A percentile compares a stretch with the other conserved stretches of the same genome.
These are phyloP conservation scores for Rhizopogon rudus DNA, from an alignment of 768 basidiomycete species.

Conservation along the genomic window DNA sequence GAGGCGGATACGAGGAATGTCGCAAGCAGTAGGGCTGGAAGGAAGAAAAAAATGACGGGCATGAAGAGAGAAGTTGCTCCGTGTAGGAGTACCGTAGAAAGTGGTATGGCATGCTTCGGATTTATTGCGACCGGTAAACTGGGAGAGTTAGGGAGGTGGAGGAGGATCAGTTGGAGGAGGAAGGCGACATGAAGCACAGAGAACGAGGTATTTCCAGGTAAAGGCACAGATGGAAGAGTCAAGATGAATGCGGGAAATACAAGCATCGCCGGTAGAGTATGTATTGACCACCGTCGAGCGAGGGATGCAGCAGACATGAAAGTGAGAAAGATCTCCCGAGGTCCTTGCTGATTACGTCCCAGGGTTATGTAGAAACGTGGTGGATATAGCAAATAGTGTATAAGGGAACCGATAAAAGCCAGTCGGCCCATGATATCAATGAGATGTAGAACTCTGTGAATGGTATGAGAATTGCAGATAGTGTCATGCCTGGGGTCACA, in stretches of 20 bases:
- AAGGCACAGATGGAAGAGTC: constrained; percentile 37
- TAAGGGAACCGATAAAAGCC: constrained; percentile 37
- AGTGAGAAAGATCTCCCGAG: constrained; percentile 34
- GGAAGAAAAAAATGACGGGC: constrained; percentile 41
- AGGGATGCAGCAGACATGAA: constrained; percentile 35
- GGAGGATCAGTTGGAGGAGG: constrained; percentile 31
- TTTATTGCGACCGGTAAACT: constrained; percentile 40
- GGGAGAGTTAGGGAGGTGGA: constrained; percentile 42
- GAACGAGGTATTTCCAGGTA: constrained; percentile 37
- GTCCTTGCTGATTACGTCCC: constrained; percentile 15
- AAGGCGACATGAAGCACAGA: constrained; percentile 35
- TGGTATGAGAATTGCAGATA: neutral
- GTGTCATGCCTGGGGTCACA: constrained; percentile 4
- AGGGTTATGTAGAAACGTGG: constrained; percentile 25
- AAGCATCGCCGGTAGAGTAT: constrained; percentile 31
- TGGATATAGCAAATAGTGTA: constrained; percentile 38
- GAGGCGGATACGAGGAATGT: constrained; percentile 44
- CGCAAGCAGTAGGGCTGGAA: constrained; percentile 42
- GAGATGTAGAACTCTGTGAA: constrained; percentile 37
- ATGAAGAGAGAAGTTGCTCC: constrained; percentile 32
- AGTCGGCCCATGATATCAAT: constrained; percentile 36
- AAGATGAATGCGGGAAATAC: constrained; percentile 37
- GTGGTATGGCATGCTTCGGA: constrained; percentile 37
- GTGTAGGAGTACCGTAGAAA: constrained; percentile 36
- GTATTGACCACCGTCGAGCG: constrained; percentile 26